Percentiles rank a stretch among this genome's conserved stretches.
Evolutionary conservation across 345 rosid genomes (phyloP).

Genomic region (Anastatica hierochuntica): DNA sequence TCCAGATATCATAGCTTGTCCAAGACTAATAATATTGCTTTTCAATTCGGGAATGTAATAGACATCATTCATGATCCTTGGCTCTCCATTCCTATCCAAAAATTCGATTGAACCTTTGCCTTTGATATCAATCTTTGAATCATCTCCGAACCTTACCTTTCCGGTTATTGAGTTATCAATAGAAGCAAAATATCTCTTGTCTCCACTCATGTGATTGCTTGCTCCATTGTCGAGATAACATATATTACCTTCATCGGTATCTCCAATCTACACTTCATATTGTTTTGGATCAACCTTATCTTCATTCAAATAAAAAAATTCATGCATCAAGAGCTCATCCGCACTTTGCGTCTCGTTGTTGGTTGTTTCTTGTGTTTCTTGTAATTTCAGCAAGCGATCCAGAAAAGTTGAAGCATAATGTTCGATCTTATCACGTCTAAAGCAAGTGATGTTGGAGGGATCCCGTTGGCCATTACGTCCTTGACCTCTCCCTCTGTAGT

Average conservation of each 20-base stretch:
- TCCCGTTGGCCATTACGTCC: too few species aligned
- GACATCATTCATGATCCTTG: too few species aligned
- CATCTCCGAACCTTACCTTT: background rate
- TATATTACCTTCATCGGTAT: background rate
- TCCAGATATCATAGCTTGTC: too few species aligned
- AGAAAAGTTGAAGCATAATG: background rate
- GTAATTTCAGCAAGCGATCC: background rate
- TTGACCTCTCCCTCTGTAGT: background rate
- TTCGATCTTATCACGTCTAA: background rate
- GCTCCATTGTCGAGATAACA: background rate
- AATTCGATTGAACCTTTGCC: too few species aligned
- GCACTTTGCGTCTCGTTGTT: background rate
- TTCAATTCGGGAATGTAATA: too few species aligned
- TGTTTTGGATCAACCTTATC: background rate
- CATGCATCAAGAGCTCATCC: background rate
- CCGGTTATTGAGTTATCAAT: background rate
- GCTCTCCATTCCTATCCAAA: too few species aligned
- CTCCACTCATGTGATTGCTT: background rate
- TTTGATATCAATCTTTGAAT: too few species aligned
- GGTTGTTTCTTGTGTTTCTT: background rate
- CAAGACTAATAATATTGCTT: too few species aligned
- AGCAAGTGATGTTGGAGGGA: too few species aligned
- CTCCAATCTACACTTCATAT: too few species aligned
- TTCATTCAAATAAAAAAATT: background rate
- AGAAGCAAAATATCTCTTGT: background rate